Percentiles rank a stretch among this genome's conserved stretches.
phyloP scores from a whole-genome alignment of 106 monocot species.

The Dendrobium chrysotoxum region DNA sequence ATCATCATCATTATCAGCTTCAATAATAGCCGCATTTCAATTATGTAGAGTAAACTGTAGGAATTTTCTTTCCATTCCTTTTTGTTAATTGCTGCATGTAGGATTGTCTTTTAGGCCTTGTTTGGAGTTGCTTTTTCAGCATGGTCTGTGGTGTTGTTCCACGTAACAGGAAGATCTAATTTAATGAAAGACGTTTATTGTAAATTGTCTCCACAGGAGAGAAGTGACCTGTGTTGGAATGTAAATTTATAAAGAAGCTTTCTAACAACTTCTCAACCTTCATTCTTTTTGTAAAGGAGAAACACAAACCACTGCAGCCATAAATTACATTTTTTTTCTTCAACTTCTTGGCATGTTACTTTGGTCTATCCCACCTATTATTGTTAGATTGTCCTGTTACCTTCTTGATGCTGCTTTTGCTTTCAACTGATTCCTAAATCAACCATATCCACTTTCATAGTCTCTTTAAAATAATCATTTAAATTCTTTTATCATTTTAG shows the following conservation, averaged over 20 bases:
- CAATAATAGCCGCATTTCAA: not conserved
- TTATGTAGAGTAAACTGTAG: not conserved
- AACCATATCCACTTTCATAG: not conserved
- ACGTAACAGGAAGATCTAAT: not conserved
- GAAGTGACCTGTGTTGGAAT: not conserved
- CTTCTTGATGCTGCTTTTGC: not conserved
- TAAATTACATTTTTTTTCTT: not conserved
- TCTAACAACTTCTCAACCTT: slow-evolving; percentile 1
- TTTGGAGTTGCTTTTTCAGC: not conserved
- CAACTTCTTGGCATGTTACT: not conserved
- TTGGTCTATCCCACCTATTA: not conserved
- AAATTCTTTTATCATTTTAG: not conserved
- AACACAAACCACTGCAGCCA: not conserved
- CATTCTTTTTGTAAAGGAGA: not conserved
- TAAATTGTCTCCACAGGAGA: not conserved
- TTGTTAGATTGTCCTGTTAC: not conserved
- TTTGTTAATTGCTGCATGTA: not conserved
- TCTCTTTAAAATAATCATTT: not conserved
- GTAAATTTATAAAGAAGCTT: not conserved
- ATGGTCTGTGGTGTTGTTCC: not conserved
- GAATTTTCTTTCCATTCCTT: not conserved
- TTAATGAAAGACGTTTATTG: not conserved
- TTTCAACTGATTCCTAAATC: not conserved
- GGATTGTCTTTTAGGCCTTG: not conserved
- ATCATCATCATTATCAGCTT: not conserved